These are phyloP conservation scores for Tetracentron sinense DNA, from an alignment of 164 flowering plant genomes.

Conservation along the genomic window DNA sequence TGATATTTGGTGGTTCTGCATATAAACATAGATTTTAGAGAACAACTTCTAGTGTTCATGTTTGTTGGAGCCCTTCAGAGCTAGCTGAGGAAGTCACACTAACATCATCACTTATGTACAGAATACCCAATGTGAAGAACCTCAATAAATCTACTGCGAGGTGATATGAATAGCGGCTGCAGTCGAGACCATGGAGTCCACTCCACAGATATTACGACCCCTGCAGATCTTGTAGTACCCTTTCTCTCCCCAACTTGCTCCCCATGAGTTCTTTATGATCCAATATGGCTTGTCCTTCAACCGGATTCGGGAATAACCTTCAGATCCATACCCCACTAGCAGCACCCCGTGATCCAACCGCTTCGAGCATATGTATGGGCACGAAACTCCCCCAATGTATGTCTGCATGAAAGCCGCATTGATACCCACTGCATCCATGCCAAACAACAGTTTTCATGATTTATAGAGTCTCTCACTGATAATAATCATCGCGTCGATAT, in stretches of 20 bases:
- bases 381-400: slow-evolving; percentile 81
- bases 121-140: neutral
- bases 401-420: slow-evolving; percentile 96
- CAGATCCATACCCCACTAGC: slow-evolving; percentile 78
- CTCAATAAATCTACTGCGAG: neutral
- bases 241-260: slow-evolving; percentile 84
- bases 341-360: slow-evolving; percentile 81
- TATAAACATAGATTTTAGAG: too few relatives aligned
- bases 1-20: too few relatives aligned
- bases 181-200: slow-evolving; percentile 89
- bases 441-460: slow-evolving; percentile 7
- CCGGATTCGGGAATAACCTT: slow-evolving; percentile 65
- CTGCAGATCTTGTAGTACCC: slow-evolving; percentile 94
- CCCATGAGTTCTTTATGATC: slow-evolving; percentile 98
- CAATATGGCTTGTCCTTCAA: slow-evolving; percentile 85
- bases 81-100: too few relatives aligned
- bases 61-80: too few relatives aligned
- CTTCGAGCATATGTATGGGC: slow-evolving; percentile 81
- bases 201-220: slow-evolving; percentile 82
- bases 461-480: too few relatives aligned
- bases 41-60: too few relatives aligned
- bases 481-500: too few relatives aligned
- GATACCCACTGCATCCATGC: slow-evolving; percentile 70
- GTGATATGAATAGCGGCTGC: slow-evolving; percentile 51
- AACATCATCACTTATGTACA: too few relatives aligned